These are phyloP conservation scores for Paratinospora sagittata DNA, from an alignment of 164 flowering plant species.

Conservation along the genomic window DNA sequence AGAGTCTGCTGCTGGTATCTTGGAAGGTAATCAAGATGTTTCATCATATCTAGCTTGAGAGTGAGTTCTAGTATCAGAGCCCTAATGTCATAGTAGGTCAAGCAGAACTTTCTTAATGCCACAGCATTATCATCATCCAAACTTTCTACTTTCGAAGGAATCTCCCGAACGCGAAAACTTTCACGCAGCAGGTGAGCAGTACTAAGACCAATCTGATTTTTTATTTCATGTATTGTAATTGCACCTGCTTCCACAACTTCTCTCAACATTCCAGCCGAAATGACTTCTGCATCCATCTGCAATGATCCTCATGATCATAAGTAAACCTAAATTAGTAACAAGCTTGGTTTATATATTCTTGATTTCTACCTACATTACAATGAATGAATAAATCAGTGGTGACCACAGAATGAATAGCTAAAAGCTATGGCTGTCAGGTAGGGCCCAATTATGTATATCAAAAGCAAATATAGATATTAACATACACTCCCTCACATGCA, in stretches of 20 bases:
- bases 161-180: conserved; percentile 50
- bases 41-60: conserved; percentile 74
- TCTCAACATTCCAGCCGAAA: conserved; percentile 69
- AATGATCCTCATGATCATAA: conserved; percentile 13
- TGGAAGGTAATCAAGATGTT: conserved; percentile 68
- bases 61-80: conserved; percentile 72
- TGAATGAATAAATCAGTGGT: no score
- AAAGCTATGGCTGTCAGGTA: no score
- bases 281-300: conserved; percentile 96
- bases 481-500: no score
- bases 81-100: conserved; percentile 71
- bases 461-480: no score
- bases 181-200: conserved; percentile 81
- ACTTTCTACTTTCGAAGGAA: conserved; percentile 49
- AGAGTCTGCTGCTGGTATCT: conserved; percentile 63
- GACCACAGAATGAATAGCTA: no score
- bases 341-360: not conserved
- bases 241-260: conserved; percentile 60
- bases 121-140: conserved; percentile 64
- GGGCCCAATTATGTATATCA: no score
- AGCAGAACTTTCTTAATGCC: conserved; percentile 71
- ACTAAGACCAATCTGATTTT: conserved; percentile 49
- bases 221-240: conserved; percentile 42
- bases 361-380: not conserved
- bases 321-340: not conserved